Evolutionary conservation across 352 stramenopile species (phyloP).

Genomic region (Pythium volutum): DNA sequence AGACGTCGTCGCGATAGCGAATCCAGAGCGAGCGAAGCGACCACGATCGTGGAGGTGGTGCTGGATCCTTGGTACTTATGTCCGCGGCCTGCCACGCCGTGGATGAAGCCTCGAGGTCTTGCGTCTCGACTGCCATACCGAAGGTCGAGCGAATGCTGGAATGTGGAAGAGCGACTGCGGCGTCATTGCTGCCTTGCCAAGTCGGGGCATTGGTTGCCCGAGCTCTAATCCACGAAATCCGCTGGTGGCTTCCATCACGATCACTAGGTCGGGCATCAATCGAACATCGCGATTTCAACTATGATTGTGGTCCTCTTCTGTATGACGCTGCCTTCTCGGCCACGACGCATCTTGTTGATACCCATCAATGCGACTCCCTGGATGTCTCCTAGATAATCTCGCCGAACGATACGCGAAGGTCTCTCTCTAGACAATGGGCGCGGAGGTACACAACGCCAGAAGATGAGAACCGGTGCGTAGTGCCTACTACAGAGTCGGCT

Average conservation of each 20-base stretch:
- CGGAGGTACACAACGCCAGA: no score
- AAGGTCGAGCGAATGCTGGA: not conserved
- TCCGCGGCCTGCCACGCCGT: not conserved
- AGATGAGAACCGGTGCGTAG: no score
- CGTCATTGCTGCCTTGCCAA: not conserved
- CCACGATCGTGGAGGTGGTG: not conserved
- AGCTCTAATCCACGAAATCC: not conserved
- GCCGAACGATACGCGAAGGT: not conserved
- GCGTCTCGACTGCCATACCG: not conserved
- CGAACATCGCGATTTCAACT: not conserved
- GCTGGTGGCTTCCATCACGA: not conserved
- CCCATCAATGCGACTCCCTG: not conserved
- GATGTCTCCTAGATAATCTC: not conserved
- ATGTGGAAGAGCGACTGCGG: not conserved
- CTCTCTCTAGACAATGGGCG: no score
- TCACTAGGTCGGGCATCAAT: not conserved
- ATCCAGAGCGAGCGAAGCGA: slow-evolving; percentile 6
- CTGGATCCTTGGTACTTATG: not conserved
- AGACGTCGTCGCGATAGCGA: slow-evolving; percentile 17
- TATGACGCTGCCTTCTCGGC: not conserved
- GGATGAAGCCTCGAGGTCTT: not conserved
- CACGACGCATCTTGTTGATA: not conserved
- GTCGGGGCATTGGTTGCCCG: not conserved
- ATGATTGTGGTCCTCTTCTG: not conserved
- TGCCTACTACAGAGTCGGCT: no score